Percentiles rank a stretch among this genome's conserved stretches.
phyloP scores from a whole-genome alignment of 2,329 filamentous ascomycete species.

The Coniochaeta sp. region DNA sequence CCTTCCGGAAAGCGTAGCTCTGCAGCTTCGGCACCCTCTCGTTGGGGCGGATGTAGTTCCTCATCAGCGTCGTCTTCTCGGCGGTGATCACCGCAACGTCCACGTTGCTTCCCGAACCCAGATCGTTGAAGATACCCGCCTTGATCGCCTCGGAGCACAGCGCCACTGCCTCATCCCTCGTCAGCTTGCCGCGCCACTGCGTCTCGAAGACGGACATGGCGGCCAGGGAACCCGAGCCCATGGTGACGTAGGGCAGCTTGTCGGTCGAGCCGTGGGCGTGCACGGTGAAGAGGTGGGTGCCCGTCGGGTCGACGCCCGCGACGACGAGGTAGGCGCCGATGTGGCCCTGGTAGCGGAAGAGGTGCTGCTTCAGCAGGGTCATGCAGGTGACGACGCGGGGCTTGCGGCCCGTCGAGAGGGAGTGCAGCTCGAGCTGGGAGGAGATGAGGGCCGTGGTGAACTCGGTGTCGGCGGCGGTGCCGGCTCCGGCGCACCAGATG shows the following conservation, averaged over 20 bases:
- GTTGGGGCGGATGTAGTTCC: slow-evolving; percentile 92
- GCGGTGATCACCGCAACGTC: slow-evolving; percentile 93
- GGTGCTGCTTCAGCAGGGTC: slow-evolving; percentile 98
- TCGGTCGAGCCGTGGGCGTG: slow-evolving; percentile 98
- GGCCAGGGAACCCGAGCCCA: slow-evolving; percentile 92
- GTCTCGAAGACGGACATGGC: slow-evolving; percentile 99
- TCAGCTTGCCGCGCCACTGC: slow-evolving; percentile 77
- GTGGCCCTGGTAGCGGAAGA: slow-evolving; percentile 96
- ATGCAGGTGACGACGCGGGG: slow-evolving; percentile 98
- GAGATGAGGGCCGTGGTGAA: slow-evolving; percentile 98
- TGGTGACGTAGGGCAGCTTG: slow-evolving; percentile 98
- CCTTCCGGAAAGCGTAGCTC: slow-evolving; percentile 83
- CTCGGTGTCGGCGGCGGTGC: slow-evolving; percentile 96
- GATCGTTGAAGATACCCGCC: slow-evolving; percentile 97
- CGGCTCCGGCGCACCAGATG: slow-evolving; percentile 98
- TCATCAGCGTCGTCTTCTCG: slow-evolving; percentile 88
- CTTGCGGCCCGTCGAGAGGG: slow-evolving; percentile 91
- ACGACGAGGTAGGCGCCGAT: slow-evolving; percentile 98
- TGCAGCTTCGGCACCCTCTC: slow-evolving; percentile 84
- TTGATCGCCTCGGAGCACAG: slow-evolving; percentile 82
- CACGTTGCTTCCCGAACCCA: slow-evolving; percentile 95
- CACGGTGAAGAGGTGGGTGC: slow-evolving; percentile 92
- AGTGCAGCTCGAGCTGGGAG: slow-evolving; percentile 95
- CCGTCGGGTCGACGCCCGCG: slow-evolving; percentile 92
- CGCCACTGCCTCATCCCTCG: slow-evolving; percentile 70